A percentile compares a stretch with the other conserved stretches of the same genome.
Evolutionary conservation across 345 rosid genomes (phyloP).

Genomic region (Hibiscus trionum): DNA sequence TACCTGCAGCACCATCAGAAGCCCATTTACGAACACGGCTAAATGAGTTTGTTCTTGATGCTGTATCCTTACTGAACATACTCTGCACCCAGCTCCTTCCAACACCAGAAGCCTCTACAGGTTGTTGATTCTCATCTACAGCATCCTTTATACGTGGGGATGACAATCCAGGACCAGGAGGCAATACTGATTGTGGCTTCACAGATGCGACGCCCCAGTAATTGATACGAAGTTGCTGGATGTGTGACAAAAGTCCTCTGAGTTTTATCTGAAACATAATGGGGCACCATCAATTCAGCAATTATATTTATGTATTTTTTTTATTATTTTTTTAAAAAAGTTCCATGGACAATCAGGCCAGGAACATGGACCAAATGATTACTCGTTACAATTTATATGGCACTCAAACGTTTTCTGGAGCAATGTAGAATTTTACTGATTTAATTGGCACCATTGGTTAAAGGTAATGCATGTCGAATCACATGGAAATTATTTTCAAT

Average conservation of each 20-base stretch:
- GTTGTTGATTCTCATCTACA: slow-evolving; percentile 65
- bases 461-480: neutral
- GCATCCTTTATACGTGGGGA: slow-evolving; percentile 83
- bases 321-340: too few relatives aligned
- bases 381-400: neutral
- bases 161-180: slow-evolving; percentile 54
- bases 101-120: slow-evolving; percentile 85
- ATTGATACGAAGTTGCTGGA: slow-evolving; percentile 82
- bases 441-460: neutral
- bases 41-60: slow-evolving; percentile 66
- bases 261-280: slow-evolving; percentile 64
- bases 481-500: neutral
- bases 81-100: slow-evolving; percentile 99
- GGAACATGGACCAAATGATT: neutral
- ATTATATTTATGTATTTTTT: neutral
- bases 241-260: slow-evolving; percentile 89
- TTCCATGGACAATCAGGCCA: neutral
- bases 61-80: slow-evolving; percentile 90
- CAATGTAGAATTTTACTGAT: too few relatives aligned
- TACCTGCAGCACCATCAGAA: slow-evolving; percentile 72
- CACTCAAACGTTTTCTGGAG: too few relatives aligned
- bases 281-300: slow-evolving; percentile 1
- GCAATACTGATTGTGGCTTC: slow-evolving; percentile 48
- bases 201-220: slow-evolving; percentile 88
- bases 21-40: slow-evolving; percentile 75